These are phyloP conservation scores for Fragaria iinumae DNA, from an alignment of 306 rosid genomes.

Conservation along the genomic window DNA sequence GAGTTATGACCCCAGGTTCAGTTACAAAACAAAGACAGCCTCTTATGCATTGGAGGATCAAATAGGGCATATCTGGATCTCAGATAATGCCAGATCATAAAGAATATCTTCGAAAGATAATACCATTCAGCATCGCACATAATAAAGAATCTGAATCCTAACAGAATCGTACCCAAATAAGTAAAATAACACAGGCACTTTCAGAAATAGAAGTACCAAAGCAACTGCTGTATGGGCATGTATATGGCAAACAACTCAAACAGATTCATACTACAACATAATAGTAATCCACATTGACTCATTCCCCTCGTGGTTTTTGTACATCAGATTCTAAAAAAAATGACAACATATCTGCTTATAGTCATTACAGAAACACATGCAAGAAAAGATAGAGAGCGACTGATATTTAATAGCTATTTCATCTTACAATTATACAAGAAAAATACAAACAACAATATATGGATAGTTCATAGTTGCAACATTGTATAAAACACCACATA, in stretches of 20 bases:
- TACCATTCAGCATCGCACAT: background rate
- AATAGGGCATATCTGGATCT: background rate
- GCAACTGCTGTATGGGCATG: background rate
- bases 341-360: background rate
- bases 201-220: background rate
- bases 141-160: background rate
- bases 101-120: background rate
- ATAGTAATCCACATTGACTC: background rate
- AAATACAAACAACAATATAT: conserved; percentile 18
- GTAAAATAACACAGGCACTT: background rate
- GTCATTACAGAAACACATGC: background rate
- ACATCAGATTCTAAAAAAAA: background rate
- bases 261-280: background rate
- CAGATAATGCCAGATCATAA: background rate
- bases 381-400: background rate
- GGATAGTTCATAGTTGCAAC: conserved; percentile 27
- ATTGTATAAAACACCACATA: conserved; percentile 30
- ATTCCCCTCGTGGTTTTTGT: background rate
- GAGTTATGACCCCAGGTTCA: background rate
- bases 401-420: conserved; percentile 8
- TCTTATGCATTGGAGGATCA: background rate
- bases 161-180: background rate
- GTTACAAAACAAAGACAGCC: background rate
- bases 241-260: background rate
- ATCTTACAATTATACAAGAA: conserved; percentile 24